phyloP scores from a whole-genome alignment of 1,284 basidiomycete genomes.

The Ceratobasidium papillatum region DNA sequence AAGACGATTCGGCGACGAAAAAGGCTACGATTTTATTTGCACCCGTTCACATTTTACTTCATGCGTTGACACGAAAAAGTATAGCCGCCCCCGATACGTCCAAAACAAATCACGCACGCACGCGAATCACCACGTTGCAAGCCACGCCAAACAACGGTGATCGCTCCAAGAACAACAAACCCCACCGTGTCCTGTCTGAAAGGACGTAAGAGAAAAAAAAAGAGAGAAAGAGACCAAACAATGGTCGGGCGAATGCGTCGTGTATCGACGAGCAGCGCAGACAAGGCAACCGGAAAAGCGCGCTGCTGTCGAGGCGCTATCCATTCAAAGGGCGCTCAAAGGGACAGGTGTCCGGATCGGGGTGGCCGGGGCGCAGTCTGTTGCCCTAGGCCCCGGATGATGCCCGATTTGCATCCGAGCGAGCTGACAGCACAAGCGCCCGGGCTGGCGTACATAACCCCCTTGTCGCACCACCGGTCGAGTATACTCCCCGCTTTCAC shows the following conservation, averaged over 20 bases:
- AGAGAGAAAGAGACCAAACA: background rate
- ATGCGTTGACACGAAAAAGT: background rate
- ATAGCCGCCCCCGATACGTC: background rate
- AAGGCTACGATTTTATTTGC: background rate
- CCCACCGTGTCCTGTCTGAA: background rate
- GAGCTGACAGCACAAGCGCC: background rate
- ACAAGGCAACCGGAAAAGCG: constrained; percentile 13
- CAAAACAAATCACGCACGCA: constrained; percentile 1
- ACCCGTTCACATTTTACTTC: background rate
- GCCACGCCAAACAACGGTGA: constrained; percentile 18
- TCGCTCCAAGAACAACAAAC: constrained; percentile 18
- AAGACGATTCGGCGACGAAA: background rate
- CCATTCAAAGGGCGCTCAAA: background rate
- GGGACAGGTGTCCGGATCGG: background rate
- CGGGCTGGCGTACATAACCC: constrained; percentile 9
- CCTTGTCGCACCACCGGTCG: background rate
- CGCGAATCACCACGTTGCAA: constrained; percentile 32
- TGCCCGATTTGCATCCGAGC: background rate
- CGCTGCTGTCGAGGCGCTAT: background rate
- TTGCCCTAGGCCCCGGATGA: background rate
- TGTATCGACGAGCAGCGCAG: background rate
- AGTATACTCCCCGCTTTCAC: background rate
- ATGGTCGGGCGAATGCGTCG: background rate
- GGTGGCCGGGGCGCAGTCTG: background rate
- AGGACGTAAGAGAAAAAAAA: constrained; percentile 17